phyloP scores from a whole-genome alignment of 2,329 filamentous ascomycete species.

The Alternaria dauci region DNA sequence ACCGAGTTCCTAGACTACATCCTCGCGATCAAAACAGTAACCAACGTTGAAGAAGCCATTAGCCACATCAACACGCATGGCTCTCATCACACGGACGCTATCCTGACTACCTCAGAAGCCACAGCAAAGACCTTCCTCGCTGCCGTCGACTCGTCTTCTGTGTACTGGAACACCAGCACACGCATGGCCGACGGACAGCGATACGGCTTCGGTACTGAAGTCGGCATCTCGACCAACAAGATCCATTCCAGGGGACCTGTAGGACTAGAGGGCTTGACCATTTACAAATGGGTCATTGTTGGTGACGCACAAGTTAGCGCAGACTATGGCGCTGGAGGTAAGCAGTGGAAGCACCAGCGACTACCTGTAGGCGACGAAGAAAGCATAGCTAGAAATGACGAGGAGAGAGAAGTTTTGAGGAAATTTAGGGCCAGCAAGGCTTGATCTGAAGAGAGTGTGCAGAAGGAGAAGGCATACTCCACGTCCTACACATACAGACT shows the following conservation, averaged over 20 bases:
- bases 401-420: constrained; percentile 46
- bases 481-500: not conserved
- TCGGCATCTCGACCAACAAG: constrained; percentile 98
- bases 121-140: constrained; percentile 84
- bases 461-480: not conserved
- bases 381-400: constrained; percentile 40
- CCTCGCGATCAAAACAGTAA: constrained; percentile 82
- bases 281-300: constrained; percentile 94
- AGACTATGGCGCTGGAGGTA: constrained; percentile 70
- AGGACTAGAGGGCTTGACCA: constrained; percentile 91
- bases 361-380: constrained; percentile 51
- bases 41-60: constrained; percentile 72
- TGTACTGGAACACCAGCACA: constrained; percentile 97
- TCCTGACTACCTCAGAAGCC: constrained; percentile 74
- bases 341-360: constrained; percentile 64
- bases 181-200: constrained; percentile 96
- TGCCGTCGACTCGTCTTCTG: constrained; percentile 85
- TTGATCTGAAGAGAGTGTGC: not conserved
- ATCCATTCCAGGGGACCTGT: constrained; percentile 95
- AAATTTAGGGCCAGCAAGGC: constrained; percentile 37
- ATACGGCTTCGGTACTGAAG: constrained; percentile 97
- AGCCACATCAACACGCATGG: constrained; percentile 90
- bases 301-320: constrained; percentile 84
- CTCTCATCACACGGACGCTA: constrained; percentile 92
- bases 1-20: constrained; percentile 90